These are phyloP conservation scores for Meira miltonrushii DNA, from an alignment of 1,284 basidiomycete genomes.

Conservation along the genomic window DNA sequence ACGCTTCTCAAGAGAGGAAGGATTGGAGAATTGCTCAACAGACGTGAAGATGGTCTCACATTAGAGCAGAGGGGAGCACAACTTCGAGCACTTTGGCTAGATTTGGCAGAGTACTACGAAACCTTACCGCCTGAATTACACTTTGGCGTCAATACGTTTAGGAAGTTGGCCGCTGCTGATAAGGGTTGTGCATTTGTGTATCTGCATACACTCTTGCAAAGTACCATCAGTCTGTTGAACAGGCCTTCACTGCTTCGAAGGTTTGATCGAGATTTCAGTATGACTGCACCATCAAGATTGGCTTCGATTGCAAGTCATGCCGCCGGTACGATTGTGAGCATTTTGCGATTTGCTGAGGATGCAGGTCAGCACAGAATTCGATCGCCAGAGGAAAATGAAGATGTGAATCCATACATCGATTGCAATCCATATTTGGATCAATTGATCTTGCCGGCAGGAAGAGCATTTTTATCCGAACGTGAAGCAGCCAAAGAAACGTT, in stretches of 20 bases:
- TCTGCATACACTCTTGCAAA: slow-evolving; percentile 40
- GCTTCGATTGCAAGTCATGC: slow-evolving; percentile 28
- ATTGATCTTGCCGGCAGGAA: slow-evolving; percentile 33
- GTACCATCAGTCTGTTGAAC: slow-evolving; percentile 37
- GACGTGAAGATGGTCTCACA: slow-evolving; percentile 19
- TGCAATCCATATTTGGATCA: slow-evolving; percentile 34
- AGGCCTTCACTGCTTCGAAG: slow-evolving; percentile 27
- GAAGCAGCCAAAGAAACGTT: slow-evolving; percentile 30
- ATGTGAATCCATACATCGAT: slow-evolving; percentile 10
- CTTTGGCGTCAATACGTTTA: slow-evolving; percentile 36
- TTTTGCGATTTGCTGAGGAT: slow-evolving; percentile 23
- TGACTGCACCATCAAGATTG: slow-evolving; percentile 9
- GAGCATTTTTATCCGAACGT: slow-evolving; percentile 33
- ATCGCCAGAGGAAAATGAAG: slow-evolving; percentile 5
- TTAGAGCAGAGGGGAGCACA: slow-evolving; percentile 4
- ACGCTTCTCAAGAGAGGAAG: slow-evolving; percentile 32
- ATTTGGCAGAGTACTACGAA: slow-evolving; percentile 35
- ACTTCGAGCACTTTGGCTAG: slow-evolving; percentile 30
- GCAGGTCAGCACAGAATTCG: neutral
- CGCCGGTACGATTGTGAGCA: slow-evolving; percentile 36
- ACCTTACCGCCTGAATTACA: slow-evolving; percentile 28
- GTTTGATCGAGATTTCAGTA: slow-evolving; percentile 3
- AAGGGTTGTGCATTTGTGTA: slow-evolving; percentile 37
- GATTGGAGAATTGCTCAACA: slow-evolving; percentile 40
- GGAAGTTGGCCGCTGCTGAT: slow-evolving; percentile 29